Conservation (phyloP, 805 yeast genomes). For the Metschnikowia bowlesiae region DNA sequence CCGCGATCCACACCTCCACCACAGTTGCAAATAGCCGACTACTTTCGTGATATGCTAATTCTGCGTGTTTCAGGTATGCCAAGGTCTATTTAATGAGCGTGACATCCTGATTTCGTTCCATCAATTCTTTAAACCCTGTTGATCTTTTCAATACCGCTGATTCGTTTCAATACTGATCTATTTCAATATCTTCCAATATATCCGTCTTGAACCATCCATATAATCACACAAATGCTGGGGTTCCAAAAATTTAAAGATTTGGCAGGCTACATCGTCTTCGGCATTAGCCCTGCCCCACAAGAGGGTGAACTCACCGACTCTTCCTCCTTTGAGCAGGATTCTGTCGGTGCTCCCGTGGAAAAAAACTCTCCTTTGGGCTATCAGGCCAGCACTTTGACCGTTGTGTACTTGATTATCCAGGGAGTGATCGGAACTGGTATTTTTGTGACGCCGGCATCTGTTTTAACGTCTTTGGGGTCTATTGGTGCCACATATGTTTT, state of each 20-base stretch:
- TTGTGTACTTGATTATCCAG: slow-evolving; percentile 61
- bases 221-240: background rate
- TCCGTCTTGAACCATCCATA: too few species aligned
- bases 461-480: slow-evolving; percentile 44
- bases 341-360: slow-evolving; percentile 41
- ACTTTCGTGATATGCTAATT: background rate
- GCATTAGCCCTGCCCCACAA: slow-evolving; percentile 7
- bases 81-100: background rate
- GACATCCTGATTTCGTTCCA: background rate
- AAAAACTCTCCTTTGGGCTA: slow-evolving; percentile 34
- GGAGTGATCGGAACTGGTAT: slow-evolving; percentile 77
- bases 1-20: slow-evolving; percentile 3
- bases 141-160: background rate
- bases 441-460: slow-evolving; percentile 63
- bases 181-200: background rate
- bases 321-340: slow-evolving; percentile 15
- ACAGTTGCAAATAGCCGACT: background rate
- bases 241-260: slow-evolving; percentile 7
- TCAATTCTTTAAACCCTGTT: background rate
- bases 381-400: slow-evolving; percentile 38
- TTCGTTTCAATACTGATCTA: background rate
- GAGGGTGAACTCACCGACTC: slow-evolving; percentile 2
- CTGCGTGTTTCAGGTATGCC: background rate
- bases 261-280: slow-evolving; percentile 10
- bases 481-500: slow-evolving; percentile 41